Evolutionary conservation across 2,329 filamentous ascomycete species (phyloP), one percentile per base, ranked within the genome.

Genomic region (Fusarium dimerum): DNA sequence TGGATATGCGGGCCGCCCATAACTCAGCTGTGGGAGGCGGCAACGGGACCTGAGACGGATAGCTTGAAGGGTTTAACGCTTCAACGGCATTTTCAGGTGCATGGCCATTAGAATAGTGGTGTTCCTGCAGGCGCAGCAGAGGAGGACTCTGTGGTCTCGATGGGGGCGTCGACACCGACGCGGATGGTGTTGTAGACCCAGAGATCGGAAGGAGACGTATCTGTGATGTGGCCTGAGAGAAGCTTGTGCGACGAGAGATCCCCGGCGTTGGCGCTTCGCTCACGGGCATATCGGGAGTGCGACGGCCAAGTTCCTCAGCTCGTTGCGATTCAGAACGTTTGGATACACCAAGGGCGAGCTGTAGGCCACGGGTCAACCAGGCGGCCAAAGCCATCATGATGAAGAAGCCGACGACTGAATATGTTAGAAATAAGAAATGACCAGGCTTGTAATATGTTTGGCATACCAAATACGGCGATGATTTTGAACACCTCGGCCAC

Each of bases 401-500:
- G 12, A 80, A 59, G 66, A 83, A 85, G 13, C 81, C 82, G 41
- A 83, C 64, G 5, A 83, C 82, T 84, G 47, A 1, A 2, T 2
- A 57, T 15, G 30, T 46, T 48, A 32, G 43, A 45, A 30, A 6
- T 5, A 11, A 17, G 30, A 6, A 13, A 5, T 12, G 32, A 7
- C 7, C 12, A 18, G 13, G 7, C 11, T 1, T 16, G 32, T 10
- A 10, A 8, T 11, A 18, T 6, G 15, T n/a, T 0, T 5, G 7
- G 66, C 78, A 63, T 60, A 84, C 82, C 60, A 61, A 85, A 85
- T 2, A 86, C 78, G 20, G 72, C 79, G 54, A 85, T 81, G 40
- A 85, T 83, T 62, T 84, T 83, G 39, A 75, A 74, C 12, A 85
- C 79, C 60, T 86, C 83, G 1, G 74, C 60, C 2, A 76, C 75